Evolutionary conservation across 139 green algal species (phyloP).

Genomic region (Spirogloea muscicola): DNA sequence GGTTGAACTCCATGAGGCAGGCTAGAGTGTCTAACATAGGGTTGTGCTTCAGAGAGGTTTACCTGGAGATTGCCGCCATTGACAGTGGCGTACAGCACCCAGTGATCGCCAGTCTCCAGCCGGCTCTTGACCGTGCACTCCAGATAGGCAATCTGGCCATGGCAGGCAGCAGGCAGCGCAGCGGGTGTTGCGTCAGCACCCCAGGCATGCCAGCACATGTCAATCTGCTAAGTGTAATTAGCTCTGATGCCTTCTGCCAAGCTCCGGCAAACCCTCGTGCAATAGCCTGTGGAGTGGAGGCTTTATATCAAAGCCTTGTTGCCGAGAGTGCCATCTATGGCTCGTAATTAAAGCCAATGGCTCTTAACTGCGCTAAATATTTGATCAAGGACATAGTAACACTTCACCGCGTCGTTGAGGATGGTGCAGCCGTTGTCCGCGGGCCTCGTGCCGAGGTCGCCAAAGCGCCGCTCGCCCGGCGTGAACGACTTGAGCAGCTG

Average conservation of each 20-base stretch:
- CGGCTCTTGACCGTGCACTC: slow-evolving; percentile 62
- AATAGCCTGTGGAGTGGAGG: neutral
- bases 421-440: slow-evolving; percentile 20
- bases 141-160: slow-evolving; percentile 57
- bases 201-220: neutral
- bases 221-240: neutral
- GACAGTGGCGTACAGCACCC: slow-evolving; percentile 72
- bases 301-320: neutral
- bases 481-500: slow-evolving; percentile 73
- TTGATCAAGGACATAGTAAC: neutral
- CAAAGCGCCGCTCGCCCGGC: slow-evolving; percentile 82
- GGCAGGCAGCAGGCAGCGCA: slow-evolving; percentile 20
- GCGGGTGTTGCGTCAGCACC: neutral
- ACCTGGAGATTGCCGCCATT: slow-evolving; percentile 65
- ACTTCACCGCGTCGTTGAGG: slow-evolving; percentile 23
- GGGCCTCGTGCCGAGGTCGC: slow-evolving; percentile 29
- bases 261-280: neutral
- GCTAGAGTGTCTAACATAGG: neutral
- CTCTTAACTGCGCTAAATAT: neutral
- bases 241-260: neutral
- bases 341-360: neutral
- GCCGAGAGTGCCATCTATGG: neutral
- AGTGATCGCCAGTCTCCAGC: slow-evolving; percentile 85
- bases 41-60: neutral
- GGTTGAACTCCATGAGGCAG: neutral